Base-by-base conservation (phyloP, 2,329 filamentous ascomycete genomes). In the Clarireedia sp. region DNA sequence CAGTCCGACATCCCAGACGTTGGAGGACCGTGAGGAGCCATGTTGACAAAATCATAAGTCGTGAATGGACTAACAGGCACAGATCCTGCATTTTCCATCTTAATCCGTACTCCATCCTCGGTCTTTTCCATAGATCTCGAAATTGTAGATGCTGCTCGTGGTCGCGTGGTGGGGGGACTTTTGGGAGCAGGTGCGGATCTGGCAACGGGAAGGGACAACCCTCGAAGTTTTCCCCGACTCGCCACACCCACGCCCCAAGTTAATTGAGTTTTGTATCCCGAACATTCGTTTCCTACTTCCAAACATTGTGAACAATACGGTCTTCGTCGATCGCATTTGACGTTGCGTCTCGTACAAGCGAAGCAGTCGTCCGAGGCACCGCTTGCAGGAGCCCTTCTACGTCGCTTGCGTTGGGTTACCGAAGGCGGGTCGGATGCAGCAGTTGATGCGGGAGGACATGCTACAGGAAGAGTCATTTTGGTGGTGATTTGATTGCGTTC, bases 211-310 rank as follows among this genome's bases (percentile, higher is more conserved):
- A 95, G 76, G 55, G 91, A 91, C 63, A 96, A 78, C 40, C 92
- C 92, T 59, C 92, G 83, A 60, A 97, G 83, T 76, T 97, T 97
- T 68, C 92, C 92, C 67, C 92, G 85, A 73, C 91, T 96, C 55
- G 92, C 92, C 57, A 97, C 92, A 51, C 92, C 92, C 48, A 96
- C 89, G 43, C 90, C 90, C 92, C 92, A 97, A 47, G 92, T 97
- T 72, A 97, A 78, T 64, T 92, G 91, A 16, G 92, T 97, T 75
- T 95, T 95, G 78, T 97, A 97, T 57, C 92, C 92, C 26, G 89
- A 90, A 74, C 92, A 97, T 68, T 95, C 90, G 70, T 90, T 90
- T 62, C 90, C 91, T 61, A 90, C 80, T 64, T 96, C 89, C 60
- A 97, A 81, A 71, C 92, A 99, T 73, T 90, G 91, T 45, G 90